Base-by-base conservation (phyloP, 495 filamentous ascomycete genomes). In the Amniculicola lignicola region DNA sequence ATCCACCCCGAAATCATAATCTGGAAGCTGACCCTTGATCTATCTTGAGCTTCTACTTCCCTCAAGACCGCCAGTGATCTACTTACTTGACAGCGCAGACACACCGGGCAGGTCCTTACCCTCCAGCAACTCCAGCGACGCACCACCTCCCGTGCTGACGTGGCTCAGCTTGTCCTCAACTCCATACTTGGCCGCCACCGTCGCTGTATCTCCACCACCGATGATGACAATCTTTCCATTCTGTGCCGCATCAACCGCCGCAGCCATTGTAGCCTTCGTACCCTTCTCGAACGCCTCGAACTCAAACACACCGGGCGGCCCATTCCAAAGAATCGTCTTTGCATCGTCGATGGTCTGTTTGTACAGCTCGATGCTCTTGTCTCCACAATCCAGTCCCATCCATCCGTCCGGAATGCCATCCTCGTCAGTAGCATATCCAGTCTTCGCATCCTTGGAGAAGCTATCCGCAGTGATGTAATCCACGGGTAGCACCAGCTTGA, bases 261-360 rank as follows among this genome's bases (percentile, higher is more conserved):
- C 89, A 63, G 96, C 85, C 62, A 97, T 82, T 18, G 88, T 93
- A 41, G 80, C 77, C 82, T 95, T 91, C 59, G 93, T 97, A 57
- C 88, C 93, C 21, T 79, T 83, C 61, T 90, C 88, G 72, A 99
- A 99, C 60, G 85, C 82, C 67, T 97, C 88, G 60, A 99, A 81
- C 80, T 99, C 93, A 68, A 97, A 99, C 53, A 99, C 93, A 68
- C 93, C 93, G 12, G 90, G 83, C 40, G 93, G 93, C 35, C 70
- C 93, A 79, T 99, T 99, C 93, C 93, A 99, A 42, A 99, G 88
- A 76, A 97, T 97, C 42, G 93, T 99, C 82, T 96, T 86, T 40
- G 94, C 82, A 63, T 87, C 79, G 51, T 75, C 79, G 66, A 99
- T 97, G 47, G 90, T 82, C 65, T 86, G 73, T 78, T 90, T 80